Evolutionary conservation across 1,284 basidiomycete genomes (phyloP), one percentile per base, ranked within the genome.

Genomic region (Ustilago tritici): DNA sequence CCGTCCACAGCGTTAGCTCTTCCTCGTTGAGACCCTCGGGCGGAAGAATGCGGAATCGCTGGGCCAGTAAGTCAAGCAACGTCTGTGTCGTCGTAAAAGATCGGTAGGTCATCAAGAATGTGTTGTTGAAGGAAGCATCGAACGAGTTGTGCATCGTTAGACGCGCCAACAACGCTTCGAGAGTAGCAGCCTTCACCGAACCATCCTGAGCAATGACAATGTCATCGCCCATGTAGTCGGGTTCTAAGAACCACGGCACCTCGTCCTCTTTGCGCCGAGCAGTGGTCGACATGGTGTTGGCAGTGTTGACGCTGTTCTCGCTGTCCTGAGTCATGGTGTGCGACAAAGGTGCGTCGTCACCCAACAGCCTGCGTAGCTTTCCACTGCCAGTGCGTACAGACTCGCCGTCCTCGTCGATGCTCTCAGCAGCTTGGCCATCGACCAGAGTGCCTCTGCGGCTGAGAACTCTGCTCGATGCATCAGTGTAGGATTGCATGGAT

Each of bases 101-200:
- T 79, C 95, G 94, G 89, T 95, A 98, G 1, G 97, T 99, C 90
- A 98, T 93, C 72, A 99, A 87, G 90, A 99, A 99, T 1, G 95
- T 93, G 85, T 93, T 92, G 85, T 92, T 93, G 87, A 94, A 99
- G 7, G 91, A 90, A 0, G 91, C 89, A 85, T 95, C 95, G 50
- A 78, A 83, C 32, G 64, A 60, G 52, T 84, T 78, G 86, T 99
- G 96, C 38, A 93, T 92, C 2, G 96, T 98, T 65, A 98, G 88
- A 7, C 94, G 90, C 83, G 95, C 95, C 5, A 98, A 91, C 9
- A 98, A 88, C 3, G 94, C 94, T 15, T 90, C 88, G 12, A 96
- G 89, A 0, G 95, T 95, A 1, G 95, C 96, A 31, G 93, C 96
- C 64, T 92, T 91, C 64, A 98, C 92, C 34, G 84, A 82, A 40